Base-by-base conservation (phyloP, 108 stramenopile genomes). In the Pseudonitzschia pungens region DNA sequence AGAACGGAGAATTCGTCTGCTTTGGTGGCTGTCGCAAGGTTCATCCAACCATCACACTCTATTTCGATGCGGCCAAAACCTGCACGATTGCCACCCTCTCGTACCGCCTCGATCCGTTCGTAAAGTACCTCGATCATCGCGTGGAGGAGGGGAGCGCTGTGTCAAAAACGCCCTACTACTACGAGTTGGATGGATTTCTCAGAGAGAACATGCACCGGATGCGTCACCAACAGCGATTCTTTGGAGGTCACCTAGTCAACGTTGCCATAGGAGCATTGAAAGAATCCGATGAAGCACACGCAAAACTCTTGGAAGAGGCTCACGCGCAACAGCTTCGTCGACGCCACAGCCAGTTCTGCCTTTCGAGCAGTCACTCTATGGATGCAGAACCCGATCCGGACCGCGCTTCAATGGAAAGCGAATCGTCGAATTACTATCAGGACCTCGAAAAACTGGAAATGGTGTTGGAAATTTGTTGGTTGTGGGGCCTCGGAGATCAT, bases 261-360 rank as follows among this genome's bases (percentile, higher is more conserved):
- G 28, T 29, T 5, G 59, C 59, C 24, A 60, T 60, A 60, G 59
- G 59, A n/a, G 59, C 59, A 60, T 31, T 60, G 32, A 60, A 60
- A 33, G 59, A 26, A 29, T 60, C 59, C 59, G 59, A 60, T 60
- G 26, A 8, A 60, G 59, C 59, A 24, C 59, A 60, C 8, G 12
- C 16, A 29, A 29, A n/a, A 33, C 11, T 60, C 9, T 60, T 60
- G 59, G 33, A 60, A 60, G 59, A 60, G 26, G 28, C 59, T 14
- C 59, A 33, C 18, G 27, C 31, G n/a, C 24, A 28, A 33, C 59
- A 60, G 59, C 59, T 15, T 31, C 24, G 10, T 0, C 24, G 59
- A 7, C 8, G 59, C 4, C 59, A 60, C 26, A 10, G 24, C 26
- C 59, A 9, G 27, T 26, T 7, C 32, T 11, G 18, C 11, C 32